Evolutionary conservation across 306 rosid genomes (phyloP).

Genomic region (Pachyrhizus erosus): DNA sequence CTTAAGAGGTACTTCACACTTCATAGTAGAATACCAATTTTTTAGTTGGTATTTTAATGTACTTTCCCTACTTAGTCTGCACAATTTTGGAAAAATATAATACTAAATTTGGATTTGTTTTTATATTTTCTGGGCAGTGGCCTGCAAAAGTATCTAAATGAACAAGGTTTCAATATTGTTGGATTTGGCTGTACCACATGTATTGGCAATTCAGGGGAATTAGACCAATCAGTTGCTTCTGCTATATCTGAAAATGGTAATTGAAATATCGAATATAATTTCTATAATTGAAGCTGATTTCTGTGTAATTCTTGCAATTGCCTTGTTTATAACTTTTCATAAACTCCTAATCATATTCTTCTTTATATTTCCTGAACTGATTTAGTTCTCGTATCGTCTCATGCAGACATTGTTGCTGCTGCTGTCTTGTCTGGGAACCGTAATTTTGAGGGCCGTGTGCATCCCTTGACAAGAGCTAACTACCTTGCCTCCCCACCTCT

Average conservation of each 20-base stretch:
- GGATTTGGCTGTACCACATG: conserved; percentile 98
- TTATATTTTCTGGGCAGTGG: conserved; percentile 64
- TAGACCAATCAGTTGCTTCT: conserved; percentile 79
- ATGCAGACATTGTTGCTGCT: conserved; percentile 86
- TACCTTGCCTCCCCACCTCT: conserved; percentile 99
- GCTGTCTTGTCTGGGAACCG: conserved; percentile 99
- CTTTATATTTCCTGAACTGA: conserved; percentile 17
- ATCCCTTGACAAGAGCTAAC: conserved; percentile 96
- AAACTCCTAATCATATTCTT: neutral
- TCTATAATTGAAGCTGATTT: conserved; percentile 5
- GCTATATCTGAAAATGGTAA: conserved; percentile 89
- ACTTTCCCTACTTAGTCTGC: conserved; percentile 14
- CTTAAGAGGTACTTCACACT: conserved; percentile 69
- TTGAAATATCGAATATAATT: conserved; percentile 12
- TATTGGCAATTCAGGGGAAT: conserved; percentile 93
- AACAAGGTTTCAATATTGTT: conserved; percentile 93
- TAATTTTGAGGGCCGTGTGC: conserved; percentile 98
- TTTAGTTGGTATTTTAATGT: conserved; percentile 10
- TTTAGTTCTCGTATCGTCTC: conserved; percentile 30
- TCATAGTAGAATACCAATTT: conserved; percentile 21
- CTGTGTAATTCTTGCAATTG: neutral
- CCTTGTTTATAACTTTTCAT: conserved; percentile 25
- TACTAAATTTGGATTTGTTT: conserved; percentile 41
- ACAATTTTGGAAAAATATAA: conserved; percentile 11
- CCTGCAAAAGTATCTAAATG: conserved; percentile 75